phyloP scores from a whole-genome alignment of 192 early-diverging fungal species.

The Radiomyces spectabilis region DNA sequence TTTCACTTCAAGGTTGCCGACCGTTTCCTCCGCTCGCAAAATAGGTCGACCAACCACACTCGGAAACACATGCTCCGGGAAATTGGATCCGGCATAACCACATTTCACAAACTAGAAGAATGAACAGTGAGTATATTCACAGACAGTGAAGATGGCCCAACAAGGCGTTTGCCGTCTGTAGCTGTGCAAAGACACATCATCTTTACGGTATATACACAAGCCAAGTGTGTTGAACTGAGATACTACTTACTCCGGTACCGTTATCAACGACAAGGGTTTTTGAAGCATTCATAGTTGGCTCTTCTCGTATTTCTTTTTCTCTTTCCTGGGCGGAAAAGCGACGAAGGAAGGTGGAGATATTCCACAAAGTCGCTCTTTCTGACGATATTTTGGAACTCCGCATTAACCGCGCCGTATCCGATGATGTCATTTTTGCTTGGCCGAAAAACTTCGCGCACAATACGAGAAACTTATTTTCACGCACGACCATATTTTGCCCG shows the following conservation, averaged over 20 bases:
- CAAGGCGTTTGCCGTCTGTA: not conserved
- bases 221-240: not conserved
- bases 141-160: not conserved
- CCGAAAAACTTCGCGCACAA: too few species aligned
- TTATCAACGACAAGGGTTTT: conserved; percentile 81
- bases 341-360: too few species aligned
- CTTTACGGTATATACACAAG: not conserved
- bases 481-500: too few species aligned
- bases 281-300: conserved; percentile 39
- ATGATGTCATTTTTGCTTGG: too few species aligned
- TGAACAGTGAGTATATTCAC: not conserved
- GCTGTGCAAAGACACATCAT: not conserved
- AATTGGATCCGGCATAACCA: conserved; percentile 93
- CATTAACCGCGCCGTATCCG: too few species aligned
- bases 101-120: conserved; percentile 88
- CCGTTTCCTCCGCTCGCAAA: conserved; percentile 88
- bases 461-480: too few species aligned
- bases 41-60: conserved; percentile 98
- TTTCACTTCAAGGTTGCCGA: conserved; percentile 71
- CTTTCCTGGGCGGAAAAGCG: too few species aligned
- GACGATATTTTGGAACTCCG: too few species aligned
- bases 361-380: too few species aligned
- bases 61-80: conserved; percentile 92
- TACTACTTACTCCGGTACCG: conserved; percentile 62
- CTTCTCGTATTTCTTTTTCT: too few species aligned